Conservation (phyloP, 768 basidiomycete species). For the Calocybe indica region DNA sequence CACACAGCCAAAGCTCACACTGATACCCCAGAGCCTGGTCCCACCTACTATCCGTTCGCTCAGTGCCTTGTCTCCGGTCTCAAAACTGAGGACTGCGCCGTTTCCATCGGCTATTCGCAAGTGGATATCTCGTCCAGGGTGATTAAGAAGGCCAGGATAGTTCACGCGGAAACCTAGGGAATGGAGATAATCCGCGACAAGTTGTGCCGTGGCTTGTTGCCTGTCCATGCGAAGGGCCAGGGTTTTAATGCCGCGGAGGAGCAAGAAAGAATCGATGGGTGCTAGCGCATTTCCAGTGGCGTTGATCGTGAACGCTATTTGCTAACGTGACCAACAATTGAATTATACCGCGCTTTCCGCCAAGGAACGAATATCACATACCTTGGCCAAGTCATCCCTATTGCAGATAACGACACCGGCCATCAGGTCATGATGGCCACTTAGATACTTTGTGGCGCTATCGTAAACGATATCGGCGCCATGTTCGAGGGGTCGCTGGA, state of each 20-base stretch:
- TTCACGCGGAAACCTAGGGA: constrained; percentile 84
- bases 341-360: no score
- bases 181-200: constrained; percentile 83
- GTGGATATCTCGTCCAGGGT: constrained; percentile 86
- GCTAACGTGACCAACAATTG: constrained; percentile 32
- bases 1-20: constrained; percentile 96
- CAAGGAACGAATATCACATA: constrained; percentile 18
- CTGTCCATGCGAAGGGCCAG: constrained; percentile 94
- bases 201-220: constrained; percentile 76
- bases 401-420: constrained; percentile 93
- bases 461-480: constrained; percentile 98
- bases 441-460: constrained; percentile 95
- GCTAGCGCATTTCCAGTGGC: constrained; percentile 90
- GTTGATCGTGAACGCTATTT: constrained; percentile 90
- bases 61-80: constrained; percentile 84
- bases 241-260: constrained; percentile 94
- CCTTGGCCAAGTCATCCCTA: constrained; percentile 85
- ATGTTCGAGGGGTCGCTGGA: constrained; percentile 91
- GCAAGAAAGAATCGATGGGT: constrained; percentile 94
- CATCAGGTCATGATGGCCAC: constrained; percentile 99
- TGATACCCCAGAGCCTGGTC: constrained; percentile 94
- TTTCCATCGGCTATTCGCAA: constrained; percentile 85
- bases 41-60: constrained; percentile 92
- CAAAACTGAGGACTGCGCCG: constrained; percentile 93
- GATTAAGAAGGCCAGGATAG: constrained; percentile 83